phyloP scores from a whole-genome alignment of 2,329 filamentous ascomycete genomes.

The Phaeosphaeriaceae sp. region DNA sequence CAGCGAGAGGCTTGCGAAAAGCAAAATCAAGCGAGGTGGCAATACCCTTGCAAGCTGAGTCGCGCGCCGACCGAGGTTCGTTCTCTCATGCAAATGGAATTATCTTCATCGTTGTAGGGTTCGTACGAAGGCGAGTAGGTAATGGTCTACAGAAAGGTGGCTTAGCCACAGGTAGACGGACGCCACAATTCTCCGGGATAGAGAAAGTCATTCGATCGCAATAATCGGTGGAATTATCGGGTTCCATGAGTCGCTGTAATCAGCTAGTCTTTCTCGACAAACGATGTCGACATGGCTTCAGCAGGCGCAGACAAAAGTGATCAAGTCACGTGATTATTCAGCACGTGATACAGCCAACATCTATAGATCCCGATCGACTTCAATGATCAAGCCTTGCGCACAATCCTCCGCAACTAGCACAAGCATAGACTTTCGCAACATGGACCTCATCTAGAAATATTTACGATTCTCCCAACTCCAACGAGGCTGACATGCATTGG shows the following conservation, averaged over 20 bases:
- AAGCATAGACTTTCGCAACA: neutral
- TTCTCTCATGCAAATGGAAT: neutral
- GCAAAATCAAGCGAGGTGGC: neutral
- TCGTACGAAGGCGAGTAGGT: neutral
- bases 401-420: neutral
- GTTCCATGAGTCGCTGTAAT: neutral
- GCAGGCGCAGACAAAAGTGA: too few species aligned
- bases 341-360: neutral
- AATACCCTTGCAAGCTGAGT: neutral
- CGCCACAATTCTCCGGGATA: neutral
- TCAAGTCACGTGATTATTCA: neutral
- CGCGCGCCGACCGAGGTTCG: neutral
- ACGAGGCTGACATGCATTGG: neutral
- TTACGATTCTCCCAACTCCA: neutral
- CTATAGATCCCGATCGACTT: too few species aligned
- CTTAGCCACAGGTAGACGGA: neutral
- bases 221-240: neutral
- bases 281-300: too few species aligned
- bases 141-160: neutral
- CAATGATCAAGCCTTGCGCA: neutral
- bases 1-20: neutral
- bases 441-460: neutral
- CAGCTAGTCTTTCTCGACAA: too few species aligned
- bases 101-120: neutral
- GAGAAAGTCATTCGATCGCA: neutral